Percentiles rank a stretch among this genome's conserved stretches.
phyloP scores from a whole-genome alignment of 2,329 filamentous ascomycete species.

The Pezicula carpinea region DNA sequence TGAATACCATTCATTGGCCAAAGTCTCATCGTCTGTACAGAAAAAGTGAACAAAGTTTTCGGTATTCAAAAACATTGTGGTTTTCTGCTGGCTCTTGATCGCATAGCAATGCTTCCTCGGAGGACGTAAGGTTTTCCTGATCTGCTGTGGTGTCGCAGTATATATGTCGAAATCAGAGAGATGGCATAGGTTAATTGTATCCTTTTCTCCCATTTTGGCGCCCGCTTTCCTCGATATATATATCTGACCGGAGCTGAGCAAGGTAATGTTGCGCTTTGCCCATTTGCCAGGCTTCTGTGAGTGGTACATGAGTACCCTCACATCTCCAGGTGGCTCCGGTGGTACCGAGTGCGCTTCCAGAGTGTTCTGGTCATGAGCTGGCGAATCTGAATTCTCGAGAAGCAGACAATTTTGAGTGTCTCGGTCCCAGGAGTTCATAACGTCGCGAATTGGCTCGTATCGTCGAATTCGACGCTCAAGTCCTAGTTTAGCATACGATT shows the following conservation, averaged over 20 bases:
- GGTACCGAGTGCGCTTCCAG: constrained; percentile 64
- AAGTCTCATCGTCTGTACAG: constrained; percentile 65
- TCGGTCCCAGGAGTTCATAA: constrained; percentile 89
- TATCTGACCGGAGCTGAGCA: constrained; percentile 70
- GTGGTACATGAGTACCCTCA: constrained; percentile 70
- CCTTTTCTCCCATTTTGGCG: constrained; percentile 58
- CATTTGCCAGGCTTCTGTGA: constrained; percentile 80
- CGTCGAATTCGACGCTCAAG: constrained; percentile 77
- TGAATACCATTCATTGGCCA: constrained; percentile 66
- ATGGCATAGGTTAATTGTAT: constrained; percentile 70
- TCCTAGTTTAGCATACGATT: constrained; percentile 70
- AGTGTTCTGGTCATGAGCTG: constrained; percentile 48
- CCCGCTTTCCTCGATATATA: constrained; percentile 64
- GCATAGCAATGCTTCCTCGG: constrained; percentile 84
- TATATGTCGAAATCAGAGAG: constrained; percentile 93
- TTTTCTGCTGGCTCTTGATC: constrained; percentile 88
- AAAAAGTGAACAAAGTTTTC: constrained; percentile 93
- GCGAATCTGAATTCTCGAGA: constrained; percentile 55
- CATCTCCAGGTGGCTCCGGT: constrained; percentile 57
- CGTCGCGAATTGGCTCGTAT: constrained; percentile 81
- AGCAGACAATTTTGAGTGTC: constrained; percentile 73
- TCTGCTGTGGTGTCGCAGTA: constrained; percentile 62
- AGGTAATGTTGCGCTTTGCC: constrained; percentile 76
- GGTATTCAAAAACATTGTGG: constrained; percentile 73
- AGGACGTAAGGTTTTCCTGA: constrained; percentile 68